These are phyloP conservation scores for Mentha longifolia DNA, from an alignment of 257 asterid genomes.

Conservation along the genomic window DNA sequence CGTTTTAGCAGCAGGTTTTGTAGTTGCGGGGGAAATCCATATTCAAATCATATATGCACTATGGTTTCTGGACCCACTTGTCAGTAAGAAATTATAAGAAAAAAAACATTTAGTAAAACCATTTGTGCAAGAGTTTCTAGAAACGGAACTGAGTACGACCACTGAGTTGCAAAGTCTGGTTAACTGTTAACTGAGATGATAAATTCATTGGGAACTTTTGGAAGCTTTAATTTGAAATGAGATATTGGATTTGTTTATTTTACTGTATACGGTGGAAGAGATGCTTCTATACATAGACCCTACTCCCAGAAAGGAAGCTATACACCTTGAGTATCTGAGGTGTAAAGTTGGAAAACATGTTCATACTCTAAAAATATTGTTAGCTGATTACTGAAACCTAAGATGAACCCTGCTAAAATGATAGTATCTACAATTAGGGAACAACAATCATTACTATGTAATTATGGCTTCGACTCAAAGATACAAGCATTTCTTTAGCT, in stretches of 20 bases:
- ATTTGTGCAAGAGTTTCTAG: neutral
- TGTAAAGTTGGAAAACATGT: neutral
- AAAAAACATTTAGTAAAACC: neutral
- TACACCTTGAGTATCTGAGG: neutral
- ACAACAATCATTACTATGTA: conserved; percentile 25
- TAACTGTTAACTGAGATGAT: neutral
- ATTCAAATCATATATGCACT: neutral
- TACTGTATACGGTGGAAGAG: neutral
- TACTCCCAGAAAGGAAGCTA: neutral
- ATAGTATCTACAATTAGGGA: conserved; percentile 1
- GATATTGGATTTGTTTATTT: neutral
- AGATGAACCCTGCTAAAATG: neutral
- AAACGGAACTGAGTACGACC: neutral
- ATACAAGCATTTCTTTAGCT: conserved; percentile 22
- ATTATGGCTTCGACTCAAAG: conserved; percentile 11
- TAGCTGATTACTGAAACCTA: conserved; percentile 19
- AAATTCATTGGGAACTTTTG: neutral
- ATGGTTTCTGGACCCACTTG: neutral
- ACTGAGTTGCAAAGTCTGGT: conserved; percentile 6
- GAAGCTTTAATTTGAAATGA: neutral
- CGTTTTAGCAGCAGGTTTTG: neutral
- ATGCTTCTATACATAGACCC: neutral
- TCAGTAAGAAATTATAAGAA: neutral
- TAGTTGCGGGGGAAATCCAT: neutral
- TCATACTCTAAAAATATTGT: neutral